Base-by-base conservation (phyloP, 1,284 basidiomycete genomes). In the Ceratobasidium sp. region DNA sequence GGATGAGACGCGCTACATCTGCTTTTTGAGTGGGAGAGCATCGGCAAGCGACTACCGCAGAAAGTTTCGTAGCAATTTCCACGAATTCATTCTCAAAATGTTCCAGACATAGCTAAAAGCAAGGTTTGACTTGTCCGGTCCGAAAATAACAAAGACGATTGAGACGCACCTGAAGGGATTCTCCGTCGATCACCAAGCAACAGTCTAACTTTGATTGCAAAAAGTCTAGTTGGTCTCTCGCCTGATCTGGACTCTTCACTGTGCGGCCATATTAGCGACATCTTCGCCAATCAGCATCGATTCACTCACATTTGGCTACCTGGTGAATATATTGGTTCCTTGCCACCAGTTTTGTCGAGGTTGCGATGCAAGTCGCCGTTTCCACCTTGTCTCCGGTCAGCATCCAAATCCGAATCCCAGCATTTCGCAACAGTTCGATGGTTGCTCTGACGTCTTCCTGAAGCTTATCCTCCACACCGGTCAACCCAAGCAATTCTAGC, bases 391-490 rank as follows among this genome's bases (percentile, higher is more conserved):
- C 97, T 0, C 97, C 97, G 0, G 97, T 99, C 77, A 99, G 84
- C 97, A 99, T 99, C 97, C 97, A 99, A 71, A 99, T 98, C 84
- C 95, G 98, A 82, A 99, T 91, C 1, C 97, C 97, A 0, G 97
- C 97, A 79, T 99, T 99, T 75, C 96, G 85, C 76, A 99, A 81
- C 59, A 98, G 80, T 82, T 99, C 97, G 74, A 99, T 82, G 0
- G 97, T 98, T 48, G 90, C 88, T 80, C 93, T 96, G 77, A 99
- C 97, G 46, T 97, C 96, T 73, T 98, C 97, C 78, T 99, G 97
- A 72, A 99, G 82, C 81, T 98, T 98, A 80, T 99, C 97, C 80
- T 99, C 97, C 1, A 99, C 97, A 32, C 97, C 97, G 0, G 97
- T 99, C 74, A 99, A 81, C 1, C 97, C 97, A 4, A 98, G 82